These are phyloP conservation scores for Ustilago hordei DNA, from an alignment of 1,284 basidiomycete genomes.

Conservation along the genomic window DNA sequence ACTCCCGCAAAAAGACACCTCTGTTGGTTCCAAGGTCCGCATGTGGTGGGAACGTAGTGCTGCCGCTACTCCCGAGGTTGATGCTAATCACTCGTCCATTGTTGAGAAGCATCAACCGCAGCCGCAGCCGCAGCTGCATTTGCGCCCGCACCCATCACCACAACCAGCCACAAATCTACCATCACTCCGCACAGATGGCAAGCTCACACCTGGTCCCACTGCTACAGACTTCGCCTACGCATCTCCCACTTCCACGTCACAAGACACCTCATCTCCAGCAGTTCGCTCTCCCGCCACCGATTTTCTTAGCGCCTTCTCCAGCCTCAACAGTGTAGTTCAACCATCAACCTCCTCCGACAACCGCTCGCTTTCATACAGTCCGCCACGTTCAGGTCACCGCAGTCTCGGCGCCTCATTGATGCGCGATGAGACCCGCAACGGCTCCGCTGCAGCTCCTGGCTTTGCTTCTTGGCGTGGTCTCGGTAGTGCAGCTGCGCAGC, in stretches of 20 bases:
- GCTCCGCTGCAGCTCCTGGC: constrained; percentile 26
- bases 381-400: constrained; percentile 39
- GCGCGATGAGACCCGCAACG: constrained; percentile 29
- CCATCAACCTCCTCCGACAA: constrained; percentile 32
- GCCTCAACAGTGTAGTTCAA: constrained; percentile 43
- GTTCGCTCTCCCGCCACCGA: constrained; percentile 76
- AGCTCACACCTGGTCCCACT: constrained; percentile 1
- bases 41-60: constrained; percentile 56
- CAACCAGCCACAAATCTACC: constrained; percentile 5
- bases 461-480: constrained; percentile 41
- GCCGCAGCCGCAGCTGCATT: not conserved
- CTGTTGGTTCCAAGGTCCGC: constrained; percentile 45
- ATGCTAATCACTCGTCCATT: constrained; percentile 19
- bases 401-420: constrained; percentile 32
- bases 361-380: constrained; percentile 49
- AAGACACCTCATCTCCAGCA: constrained; percentile 13
- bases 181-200: constrained; percentile 21
- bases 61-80: constrained; percentile 19
- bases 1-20: constrained; percentile 38
- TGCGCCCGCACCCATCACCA: not conserved
- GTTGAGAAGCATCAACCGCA: constrained; percentile 9
- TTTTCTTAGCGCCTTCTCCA: constrained; percentile 79
- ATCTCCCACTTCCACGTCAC: constrained; percentile 21
- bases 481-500: constrained; percentile 44
- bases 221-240: constrained; percentile 8